Evolutionary conservation across 208 protist species (phyloP), one percentile per base, ranked within the genome.

Genomic region (Acanthamoeba lenticulata): DNA sequence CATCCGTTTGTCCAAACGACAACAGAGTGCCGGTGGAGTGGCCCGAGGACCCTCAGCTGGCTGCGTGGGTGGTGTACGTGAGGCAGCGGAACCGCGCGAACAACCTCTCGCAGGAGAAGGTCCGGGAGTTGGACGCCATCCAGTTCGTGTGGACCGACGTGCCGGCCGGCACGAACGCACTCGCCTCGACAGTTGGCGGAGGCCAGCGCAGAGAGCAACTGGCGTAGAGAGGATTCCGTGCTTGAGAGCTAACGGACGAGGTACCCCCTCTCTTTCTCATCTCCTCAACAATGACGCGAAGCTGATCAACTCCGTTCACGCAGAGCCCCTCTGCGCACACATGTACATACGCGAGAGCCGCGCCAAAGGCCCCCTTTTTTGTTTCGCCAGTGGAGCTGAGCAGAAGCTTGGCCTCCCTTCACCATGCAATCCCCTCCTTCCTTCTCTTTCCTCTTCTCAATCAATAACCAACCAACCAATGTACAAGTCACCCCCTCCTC

Each of bases 51-150:
- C 83, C 83, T 4, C 83, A 90, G 57, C 57, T 90, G 49, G 21
- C 52, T 15, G 83, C 83, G 7, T 90, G 83, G 83, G 83, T 90
- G 45, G 32, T 72, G 15, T 72, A 62, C 47, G 83, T 69, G 40
- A 21, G 83, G 55, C 83, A 90, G 83, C 6, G 47, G 34, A 34
- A 90, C 36, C 83, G 83, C 0, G 57, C 57, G 17, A 69, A 69
- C 47, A 90, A 90, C 13, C 38, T 90, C 29, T 72, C 52, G 19
- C 29, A 69, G 45, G 83, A 90, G 83, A 90, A 90, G 83, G 52
- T 72, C 19, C 65, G 44, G 55, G 83, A 90, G 57, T 52, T 90
- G 9, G 83, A 90, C 38, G 45, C 83, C 4, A 49, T 90, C 19
- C 15, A 90, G n/a, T 90, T 90, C 34, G 45, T 69, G 6, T 90